These are phyloP conservation scores for Solanum chmielewskii DNA, from an alignment of 257 asterid genomes.

Conservation along the genomic window DNA sequence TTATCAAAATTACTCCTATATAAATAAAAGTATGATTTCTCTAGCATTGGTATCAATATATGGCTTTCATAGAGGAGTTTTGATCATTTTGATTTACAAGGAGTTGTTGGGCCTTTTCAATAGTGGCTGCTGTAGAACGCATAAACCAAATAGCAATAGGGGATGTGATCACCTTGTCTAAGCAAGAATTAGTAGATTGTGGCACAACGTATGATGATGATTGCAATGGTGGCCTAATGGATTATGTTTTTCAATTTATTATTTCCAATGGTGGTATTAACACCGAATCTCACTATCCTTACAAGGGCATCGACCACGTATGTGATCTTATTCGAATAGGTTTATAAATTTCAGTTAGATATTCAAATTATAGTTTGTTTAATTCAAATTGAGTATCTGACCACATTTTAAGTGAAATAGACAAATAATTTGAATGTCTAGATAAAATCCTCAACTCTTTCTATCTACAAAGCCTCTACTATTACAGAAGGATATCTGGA, in stretches of 20 bases:
- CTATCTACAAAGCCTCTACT: no score
- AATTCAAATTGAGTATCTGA: no score
- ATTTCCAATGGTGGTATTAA: constrained; percentile 4
- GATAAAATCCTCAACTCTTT: no score
- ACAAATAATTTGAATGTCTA: no score
- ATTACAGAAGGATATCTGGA: no score
- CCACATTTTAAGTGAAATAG: not conserved
- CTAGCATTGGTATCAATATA: not conserved
- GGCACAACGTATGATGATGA: not conserved
- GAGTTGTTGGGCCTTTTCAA: constrained; percentile 5
- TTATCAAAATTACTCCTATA: no score
- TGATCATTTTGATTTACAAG: not conserved
- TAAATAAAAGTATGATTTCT: not conserved
- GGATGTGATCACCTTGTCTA: not conserved
- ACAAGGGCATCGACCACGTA: not conserved
- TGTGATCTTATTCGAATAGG: not conserved
- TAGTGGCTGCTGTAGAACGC: constrained; percentile 8
- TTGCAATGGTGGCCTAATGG: constrained; percentile 14
- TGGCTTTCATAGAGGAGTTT: not conserved
- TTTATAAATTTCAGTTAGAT: not conserved
- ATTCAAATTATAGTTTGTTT: not conserved
- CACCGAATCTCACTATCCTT: constrained; percentile 1
- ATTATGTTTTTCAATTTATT: constrained; percentile 3
- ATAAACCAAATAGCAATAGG: constrained; percentile 11
- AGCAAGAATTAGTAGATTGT: constrained; percentile 11